phyloP scores from a whole-genome alignment of 306 rosid genomes.

The Pueraria montana region DNA sequence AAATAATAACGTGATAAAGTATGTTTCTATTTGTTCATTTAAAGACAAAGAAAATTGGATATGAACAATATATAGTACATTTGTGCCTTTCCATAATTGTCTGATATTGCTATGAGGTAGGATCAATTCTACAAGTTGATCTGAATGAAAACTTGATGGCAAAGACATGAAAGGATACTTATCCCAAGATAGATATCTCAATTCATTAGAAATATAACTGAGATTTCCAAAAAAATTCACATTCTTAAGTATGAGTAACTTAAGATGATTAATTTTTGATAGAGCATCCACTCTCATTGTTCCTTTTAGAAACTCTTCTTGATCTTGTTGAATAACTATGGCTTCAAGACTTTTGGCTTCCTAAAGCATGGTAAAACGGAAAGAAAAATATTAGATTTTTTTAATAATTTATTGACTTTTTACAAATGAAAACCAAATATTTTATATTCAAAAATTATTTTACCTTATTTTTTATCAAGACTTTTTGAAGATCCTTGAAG shows the following conservation, averaged over 20 bases:
- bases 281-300: background rate
- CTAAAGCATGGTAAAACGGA: background rate
- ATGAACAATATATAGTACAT: background rate
- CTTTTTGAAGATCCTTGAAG: too few relatives aligned
- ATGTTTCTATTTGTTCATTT: background rate
- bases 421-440: background rate
- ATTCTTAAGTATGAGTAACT: background rate
- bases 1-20: background rate
- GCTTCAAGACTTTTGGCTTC: background rate
- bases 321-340: background rate
- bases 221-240: background rate
- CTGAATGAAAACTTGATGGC: conserved; percentile 8
- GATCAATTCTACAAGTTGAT: background rate
- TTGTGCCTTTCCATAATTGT: conserved; percentile 25
- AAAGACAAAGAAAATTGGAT: background rate
- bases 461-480: too few relatives aligned
- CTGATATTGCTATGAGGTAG: background rate
- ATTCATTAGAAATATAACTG: background rate
- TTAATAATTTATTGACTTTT: background rate
- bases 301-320: background rate
- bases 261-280: background rate
- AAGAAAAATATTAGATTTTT: background rate
- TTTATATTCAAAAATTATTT: too few relatives aligned
- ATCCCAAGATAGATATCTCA: background rate
- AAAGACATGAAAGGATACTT: background rate